Evolutionary conservation across 495 filamentous ascomycete genomes (phyloP), one percentile per base, ranked within the genome.

Genomic region (Talaromyces adpressus): DNA sequence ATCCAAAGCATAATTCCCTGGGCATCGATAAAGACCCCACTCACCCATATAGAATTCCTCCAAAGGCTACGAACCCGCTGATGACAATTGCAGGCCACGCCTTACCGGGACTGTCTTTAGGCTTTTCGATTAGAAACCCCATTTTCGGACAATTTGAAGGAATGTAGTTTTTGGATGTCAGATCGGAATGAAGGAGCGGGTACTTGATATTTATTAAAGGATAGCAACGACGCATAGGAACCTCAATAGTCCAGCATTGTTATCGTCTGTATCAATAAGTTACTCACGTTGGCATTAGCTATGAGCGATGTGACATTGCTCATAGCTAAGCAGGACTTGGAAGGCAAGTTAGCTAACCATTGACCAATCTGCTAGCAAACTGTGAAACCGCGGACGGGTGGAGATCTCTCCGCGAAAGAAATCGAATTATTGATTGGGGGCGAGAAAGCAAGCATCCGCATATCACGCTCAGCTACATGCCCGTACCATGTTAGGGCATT

Each of bases 31-130:
- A 32, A 59, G 18, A 23, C 16, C 57, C 6, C 5, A 84, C 75
- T 68, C 84, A 93, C 81, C 91, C 91, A 64, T 89, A 96, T 59
- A 96, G 82, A 61, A 96, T 82, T 81, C 92, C 91, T 67, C 91
- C 91, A 72, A 96, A 93, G 36, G 91, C 87, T 9, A 92, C 91
- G 65, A 96, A 96, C 20, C 90, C 66, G 64, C 91, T 92, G 73
- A 97, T 88, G 68, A 90, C 75, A 71, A 97, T 96, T 68, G 93
- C 92, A 61, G 91, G 83, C 75, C 79, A 74, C 29, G 89, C 78
- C 47, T 83, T 85, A 65, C 89, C 89, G 47, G 64, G 64, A 30
- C 74, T 72, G 69, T 78, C 73, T 59, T 71, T 73, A 1, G 77
- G 75, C 61, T 72, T 78, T 66, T 73, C 76, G 63, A 79, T 62